Base-by-base conservation (phyloP, 1,139 yeast species). In the Chernovozyma aurita region DNA sequence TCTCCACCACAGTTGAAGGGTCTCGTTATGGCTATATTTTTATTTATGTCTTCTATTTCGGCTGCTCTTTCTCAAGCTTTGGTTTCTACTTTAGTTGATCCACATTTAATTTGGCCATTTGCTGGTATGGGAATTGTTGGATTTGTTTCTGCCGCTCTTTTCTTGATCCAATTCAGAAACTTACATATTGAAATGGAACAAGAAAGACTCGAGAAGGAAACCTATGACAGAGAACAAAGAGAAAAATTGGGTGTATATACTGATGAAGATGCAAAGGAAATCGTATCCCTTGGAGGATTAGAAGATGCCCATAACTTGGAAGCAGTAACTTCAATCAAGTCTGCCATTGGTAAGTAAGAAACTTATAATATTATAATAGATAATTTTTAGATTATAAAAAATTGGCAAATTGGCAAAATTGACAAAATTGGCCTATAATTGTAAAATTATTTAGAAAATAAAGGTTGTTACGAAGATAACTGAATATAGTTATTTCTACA, bases 1-100 rank as follows among this genome's bases (percentile, higher is more conserved):
- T 73, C 87, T 24, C 86, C 88, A 34, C 76, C 72, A 12, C 65
- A 70, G 33, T 77, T 80, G 83, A 78, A 79, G 54, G 78, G 85
- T 36, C 67, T 81, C 44, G 83, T 80, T 35, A 73, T 79, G 76
- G 78, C 88, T 5, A 55, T 82, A 40, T 79, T 79, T 64, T 64
- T 81, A 44, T 68, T 78, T 47, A 76, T 75, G 36, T 70, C 71
- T 37, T 84, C 87, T 8, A 50, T 80, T 35, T 64, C 81, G 12
- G 78, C 83, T 30, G 83, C 83, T 14, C 52, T 78, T 32, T 67
- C 75, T 16, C 74, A 74, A 53, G 81, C 80, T 20, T 59, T 71
- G 32, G 68, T 78, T 26, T 72, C 78, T 33, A 78, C 78, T 4
- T 62, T 76, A 48, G 47, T 52, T 16, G 82, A 77, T 50, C 82